Evolutionary conservation across 495 filamentous ascomycete species (phyloP).

Genomic region (Daldinia decipiens): DNA sequence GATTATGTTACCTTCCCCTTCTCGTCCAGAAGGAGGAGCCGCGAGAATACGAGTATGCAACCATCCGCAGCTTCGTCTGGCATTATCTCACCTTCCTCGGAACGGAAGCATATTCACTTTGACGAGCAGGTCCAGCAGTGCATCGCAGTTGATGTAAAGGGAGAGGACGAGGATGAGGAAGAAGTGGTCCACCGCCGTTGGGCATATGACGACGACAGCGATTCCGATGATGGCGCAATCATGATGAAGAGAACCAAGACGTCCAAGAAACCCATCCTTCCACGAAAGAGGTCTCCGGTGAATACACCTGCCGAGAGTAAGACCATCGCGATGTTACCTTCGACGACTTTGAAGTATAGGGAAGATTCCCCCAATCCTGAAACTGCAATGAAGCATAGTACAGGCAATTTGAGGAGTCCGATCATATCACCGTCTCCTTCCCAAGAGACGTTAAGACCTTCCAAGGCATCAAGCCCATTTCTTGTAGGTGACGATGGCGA

Average conservation of each 20-base stretch:
- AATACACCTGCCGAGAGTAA: constrained; percentile 75
- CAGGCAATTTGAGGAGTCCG: constrained; percentile 61
- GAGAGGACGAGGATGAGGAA: constrained; percentile 74
- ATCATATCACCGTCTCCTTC: constrained; percentile 71
- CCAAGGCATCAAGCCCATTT: constrained; percentile 75
- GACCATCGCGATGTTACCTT: constrained; percentile 91
- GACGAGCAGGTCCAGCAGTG: constrained; percentile 96
- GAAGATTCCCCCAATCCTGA: constrained; percentile 80
- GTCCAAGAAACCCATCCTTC: constrained; percentile 54
- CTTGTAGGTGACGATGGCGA: constrained; percentile 62
- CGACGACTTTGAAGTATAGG: constrained; percentile 90
- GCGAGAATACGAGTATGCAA: constrained; percentile 65
- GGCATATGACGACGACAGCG: constrained; percentile 66
- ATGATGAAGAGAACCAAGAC: constrained; percentile 78
- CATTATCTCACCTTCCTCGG: constrained; percentile 71
- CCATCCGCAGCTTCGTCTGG: constrained; percentile 71
- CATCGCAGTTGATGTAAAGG: constrained; percentile 89
- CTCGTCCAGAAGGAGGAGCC: constrained; percentile 65
- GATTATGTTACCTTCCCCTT: constrained; percentile 70
- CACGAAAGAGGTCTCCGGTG: constrained; percentile 52
- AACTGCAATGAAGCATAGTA: constrained; percentile 65
- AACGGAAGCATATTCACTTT: constrained; percentile 91
- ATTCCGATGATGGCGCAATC: constrained; percentile 78
- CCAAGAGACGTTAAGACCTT: constrained; percentile 78
- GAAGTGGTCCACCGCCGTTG: constrained; percentile 56